Evolutionary conservation across 805 yeast species (phyloP), one percentile per base, ranked within the genome.

Genomic region (Saturnispora gosingensis): DNA sequence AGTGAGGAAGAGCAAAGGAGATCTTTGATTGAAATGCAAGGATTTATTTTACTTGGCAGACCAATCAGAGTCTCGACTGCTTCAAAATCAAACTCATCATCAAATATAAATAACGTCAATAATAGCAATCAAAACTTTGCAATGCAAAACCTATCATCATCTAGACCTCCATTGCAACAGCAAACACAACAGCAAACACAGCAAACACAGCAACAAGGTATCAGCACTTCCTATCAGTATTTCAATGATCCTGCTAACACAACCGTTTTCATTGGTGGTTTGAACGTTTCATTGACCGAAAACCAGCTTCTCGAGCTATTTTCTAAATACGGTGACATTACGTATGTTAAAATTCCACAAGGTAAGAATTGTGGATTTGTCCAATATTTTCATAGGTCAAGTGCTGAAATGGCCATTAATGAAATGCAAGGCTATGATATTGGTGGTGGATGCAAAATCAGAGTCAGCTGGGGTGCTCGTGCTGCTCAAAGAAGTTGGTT

Each of bases 351-450:
- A 63, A 82, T 85, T 49, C 95, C 95, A 5, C 77, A 81, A 5
- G 91, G 87, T 11, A 83, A 82, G 56, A 67, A 67, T 55, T 88
- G 96, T 68, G 96, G 96, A 0, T 88, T 90, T 69, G 88, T 89
- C 50, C 95, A 87, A 66, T 89, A 78, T 64, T 78, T 81, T 40
- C 79, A 83, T 49, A 73, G 96, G 52, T 80, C 81, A 43, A 81
- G 87, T 58, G 97, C 97, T 1, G 97, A 90, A 67, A 75, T 75
- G 50, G 95, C 97, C 10, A 85, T 89, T 55, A 73, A 79, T 35
- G 85, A 83, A 56, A 85, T 89, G 95, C 96, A 89, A 68, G 96
- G 96, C 9, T 87, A 81, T 63, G 88, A 88, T 36, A 83, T 89
- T 59, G 91, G 68, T 20, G 90, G 48, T 10, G 89, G 87, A 53